Base-by-base conservation (phyloP, 345 rosid species). In the Iberis pinnata region DNA sequence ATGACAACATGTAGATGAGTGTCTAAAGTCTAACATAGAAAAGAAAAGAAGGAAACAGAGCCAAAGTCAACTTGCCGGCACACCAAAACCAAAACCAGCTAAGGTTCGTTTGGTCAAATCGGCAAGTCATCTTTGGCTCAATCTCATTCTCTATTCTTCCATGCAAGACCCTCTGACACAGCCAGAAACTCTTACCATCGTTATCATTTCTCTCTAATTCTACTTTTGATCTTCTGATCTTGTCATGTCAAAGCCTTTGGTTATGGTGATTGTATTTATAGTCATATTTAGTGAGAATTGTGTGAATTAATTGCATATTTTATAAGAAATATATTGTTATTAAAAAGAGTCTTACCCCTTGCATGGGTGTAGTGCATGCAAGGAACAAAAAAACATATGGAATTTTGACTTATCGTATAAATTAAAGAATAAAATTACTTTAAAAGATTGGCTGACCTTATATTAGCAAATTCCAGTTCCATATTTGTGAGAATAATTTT, bases 111-210 rank as follows among this genome's bases (percentile, higher is more conserved):
- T 27, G 48, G 15, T 43, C 8, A 25, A 15, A 20, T 42, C 65
- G 71, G 71, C 65, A 66, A 66, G 65, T 66, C 71, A 58, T 66
- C 71, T 33, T 66, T 66, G 70, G 71, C 65, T 66, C 71, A 66
- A 4, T 11, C 27, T 59, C 71, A 45, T 51, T 52, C 55, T 52
- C 65, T 58, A 53, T 22, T 66, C 12, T 45, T 45, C 65, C 31
- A 66, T 59, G 65, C 60, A 45, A 66, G 49, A 66, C 65, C 44
- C 59, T 7, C 35, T 58, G 49, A 52, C 52, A 58, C 29, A 43
- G 6, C 25, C 25, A 0, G 5, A 33, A 37, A 22, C 60, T 53
- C 25, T 15, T 59, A 14, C 37, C 20, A 37, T 26, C 59, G 25
- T 22, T 22, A 22, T 22, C 25, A 22, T 22, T 6, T 22, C 6